Percentiles rank a stretch among this genome's conserved stretches.
Evolutionary conservation across 345 rosid species (phyloP).

Genomic region (Chamaenerion angustifolium): DNA sequence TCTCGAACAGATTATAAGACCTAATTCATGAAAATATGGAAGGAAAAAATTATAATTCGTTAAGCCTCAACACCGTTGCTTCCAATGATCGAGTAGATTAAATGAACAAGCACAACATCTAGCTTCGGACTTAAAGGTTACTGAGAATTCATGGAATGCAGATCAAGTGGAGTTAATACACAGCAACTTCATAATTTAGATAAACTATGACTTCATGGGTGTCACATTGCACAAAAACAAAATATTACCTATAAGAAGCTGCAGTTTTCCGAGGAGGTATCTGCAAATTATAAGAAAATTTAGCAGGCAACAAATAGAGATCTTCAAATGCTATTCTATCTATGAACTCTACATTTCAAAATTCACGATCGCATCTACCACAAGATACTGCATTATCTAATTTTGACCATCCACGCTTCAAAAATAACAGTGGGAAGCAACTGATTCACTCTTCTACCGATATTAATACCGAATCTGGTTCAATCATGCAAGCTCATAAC

Average conservation of each 20-base stretch:
- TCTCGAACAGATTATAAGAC: no score
- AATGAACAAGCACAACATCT: no score
- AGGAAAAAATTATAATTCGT: no score
- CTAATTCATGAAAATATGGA: no score
- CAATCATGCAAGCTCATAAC: not conserved
- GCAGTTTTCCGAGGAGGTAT: conserved; percentile 97
- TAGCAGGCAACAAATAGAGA: not conserved
- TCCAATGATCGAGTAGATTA: no score
- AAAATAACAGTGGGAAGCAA: not conserved
- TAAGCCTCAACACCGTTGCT: no score
- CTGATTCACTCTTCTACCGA: not conserved
- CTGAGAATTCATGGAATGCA: no score
- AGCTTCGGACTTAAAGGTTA: no score
- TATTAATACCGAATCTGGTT: not conserved
- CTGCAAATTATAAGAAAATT: conserved; percentile 40
- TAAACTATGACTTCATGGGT: no score
- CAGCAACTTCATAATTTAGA: no score
- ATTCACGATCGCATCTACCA: not conserved
- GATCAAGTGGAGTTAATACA: no score
- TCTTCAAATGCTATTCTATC: not conserved
- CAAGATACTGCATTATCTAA: not conserved
- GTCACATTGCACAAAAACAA: conserved; percentile 5
- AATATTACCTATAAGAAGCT: conserved; percentile 86
- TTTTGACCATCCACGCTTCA: not conserved
- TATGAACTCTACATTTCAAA: not conserved